Evolutionary conservation across 495 filamentous ascomycete species (phyloP), one percentile per base, ranked within the genome.

Genomic region (Penicillium salamii): DNA sequence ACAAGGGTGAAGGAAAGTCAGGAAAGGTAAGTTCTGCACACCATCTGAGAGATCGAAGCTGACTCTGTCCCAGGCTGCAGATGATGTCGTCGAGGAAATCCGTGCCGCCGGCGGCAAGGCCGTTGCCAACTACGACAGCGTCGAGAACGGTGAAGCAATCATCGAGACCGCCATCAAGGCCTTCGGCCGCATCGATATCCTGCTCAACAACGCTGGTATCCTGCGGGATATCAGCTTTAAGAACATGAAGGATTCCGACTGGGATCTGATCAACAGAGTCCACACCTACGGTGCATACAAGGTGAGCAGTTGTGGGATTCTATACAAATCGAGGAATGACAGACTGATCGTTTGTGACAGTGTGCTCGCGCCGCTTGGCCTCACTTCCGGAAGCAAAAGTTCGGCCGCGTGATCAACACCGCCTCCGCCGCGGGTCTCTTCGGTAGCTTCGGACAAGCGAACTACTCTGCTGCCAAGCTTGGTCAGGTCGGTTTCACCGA

Each of bases 191-290:
- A 82, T 98, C 66, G 93, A 98, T 72, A 76, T 98, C 39, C 84
- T 98, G 54, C 82, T 97, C 69, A 98, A 98, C 81, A 98, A 97
- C 66, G 93, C 93, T 50, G 93, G 93, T 64, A 98, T 98, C 62
- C 80, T 98, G 46, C 87, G 93, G 49, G 93, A 98, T 77, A 65
- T 98, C 62, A 90, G 86, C 77, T 97, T 98, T 76, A 96, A 95
- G 83, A 98, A 98, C 72, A 96, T 97, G 90, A 91, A 85, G 66
- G 92, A 97, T 66, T 68, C 83, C 65, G 95, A 98, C 69, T 98
- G 95, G 93, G 95, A 98, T 64, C 71, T 97, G 52, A 85, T 97
- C 65, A 86, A 91, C 66, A 85, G 81, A 65, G 93, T 98, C 37
- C 93, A 98, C 72, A 88, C 97, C 50, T 89, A 87, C 70, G 93